Evolutionary conservation across 768 basidiomycete species (phyloP), one percentile per base, ranked within the genome.

Genomic region (Coprinopsis strossmayeri): DNA sequence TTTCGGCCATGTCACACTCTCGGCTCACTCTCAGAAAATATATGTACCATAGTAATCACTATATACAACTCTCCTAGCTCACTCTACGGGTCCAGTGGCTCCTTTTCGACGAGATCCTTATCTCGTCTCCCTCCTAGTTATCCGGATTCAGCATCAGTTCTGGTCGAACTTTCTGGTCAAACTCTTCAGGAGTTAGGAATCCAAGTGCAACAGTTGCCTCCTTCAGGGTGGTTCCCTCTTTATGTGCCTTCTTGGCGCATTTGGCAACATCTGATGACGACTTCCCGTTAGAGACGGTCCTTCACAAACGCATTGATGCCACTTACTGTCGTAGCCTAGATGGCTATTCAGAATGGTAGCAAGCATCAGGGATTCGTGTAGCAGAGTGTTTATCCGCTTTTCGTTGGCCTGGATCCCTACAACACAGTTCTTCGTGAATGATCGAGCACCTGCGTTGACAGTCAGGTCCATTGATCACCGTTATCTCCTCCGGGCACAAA

Each of bases 211-310:
- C 84, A 10, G 93, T 92, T 34, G 96, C 92, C 69, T 92, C 87
- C 74, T 95, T 98, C 65, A 98, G 63, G 51, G 96, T 98, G 42
- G 84, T 89, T 23, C 96, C 96, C 69, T 99, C 93, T 66, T 87
- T 91, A 76, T 98, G 96, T n/a, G 96, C 96, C 67, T 98, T 98
- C 79, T 99, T 99, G 24, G 96, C 96, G 61, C 89, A 91, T 70
- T 90, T 93, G 43, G 96, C 96, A 43, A 98, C 96, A 69, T 96
- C 93, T 97, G 61, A 35, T 34, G 52, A 46, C 37, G 42, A 37
- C 55, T 43, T 15, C 52, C 51, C 45, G 51, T 53, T 49, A 54
- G 51, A 45, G 27, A 32, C 11, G 21, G 45, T 38, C 46, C 34
- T 23, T 25, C 20, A 13, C 48, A 35, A 10, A 13, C 32, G 7